A percentile compares a stretch with the other conserved stretches of the same genome.
These are phyloP conservation scores for Rickenella mellea DNA, from an alignment of 768 basidiomycete genomes.

Conservation along the genomic window DNA sequence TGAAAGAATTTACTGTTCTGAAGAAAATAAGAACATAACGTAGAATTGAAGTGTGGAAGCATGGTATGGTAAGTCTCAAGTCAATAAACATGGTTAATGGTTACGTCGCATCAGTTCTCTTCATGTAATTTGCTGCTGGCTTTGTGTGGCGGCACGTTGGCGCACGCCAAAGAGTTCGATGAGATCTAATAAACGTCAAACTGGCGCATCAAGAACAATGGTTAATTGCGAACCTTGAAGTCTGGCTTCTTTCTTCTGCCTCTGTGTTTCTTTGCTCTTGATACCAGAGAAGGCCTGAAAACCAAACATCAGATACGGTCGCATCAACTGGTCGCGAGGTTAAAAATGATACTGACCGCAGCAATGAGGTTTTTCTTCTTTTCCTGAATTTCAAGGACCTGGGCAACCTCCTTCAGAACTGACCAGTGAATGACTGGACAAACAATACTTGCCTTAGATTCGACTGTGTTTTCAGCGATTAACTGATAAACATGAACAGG, in stretches of 20 bases:
- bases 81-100: too few species aligned
- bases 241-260: constrained; percentile 72
- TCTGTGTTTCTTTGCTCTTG: constrained; percentile 62
- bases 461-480: constrained; percentile 84
- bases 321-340: not conserved
- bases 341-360: constrained; percentile 35
- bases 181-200: constrained; percentile 33
- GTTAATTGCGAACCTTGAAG: constrained; percentile 50
- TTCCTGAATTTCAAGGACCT: constrained; percentile 81
- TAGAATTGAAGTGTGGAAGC: too few species aligned
- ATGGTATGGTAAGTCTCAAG: too few species aligned
- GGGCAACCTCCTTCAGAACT: not conserved
- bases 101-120: too few species aligned
- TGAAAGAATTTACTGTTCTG: too few species aligned
- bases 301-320: not conserved
- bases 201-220: not conserved
- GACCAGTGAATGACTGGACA: not conserved
- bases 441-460: constrained; percentile 50
- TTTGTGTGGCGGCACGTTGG: constrained; percentile 10
- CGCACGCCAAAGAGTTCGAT: constrained; percentile 46
- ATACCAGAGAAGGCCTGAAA: constrained; percentile 72
- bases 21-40: too few species aligned
- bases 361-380: constrained; percentile 73
- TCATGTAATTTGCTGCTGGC: not conserved
- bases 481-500: constrained; percentile 82